Percentiles rank a stretch among this genome's conserved stretches.
phyloP scores from a whole-genome alignment of 2,329 filamentous ascomycete genomes.

The Plectosphaerella sp. region DNA sequence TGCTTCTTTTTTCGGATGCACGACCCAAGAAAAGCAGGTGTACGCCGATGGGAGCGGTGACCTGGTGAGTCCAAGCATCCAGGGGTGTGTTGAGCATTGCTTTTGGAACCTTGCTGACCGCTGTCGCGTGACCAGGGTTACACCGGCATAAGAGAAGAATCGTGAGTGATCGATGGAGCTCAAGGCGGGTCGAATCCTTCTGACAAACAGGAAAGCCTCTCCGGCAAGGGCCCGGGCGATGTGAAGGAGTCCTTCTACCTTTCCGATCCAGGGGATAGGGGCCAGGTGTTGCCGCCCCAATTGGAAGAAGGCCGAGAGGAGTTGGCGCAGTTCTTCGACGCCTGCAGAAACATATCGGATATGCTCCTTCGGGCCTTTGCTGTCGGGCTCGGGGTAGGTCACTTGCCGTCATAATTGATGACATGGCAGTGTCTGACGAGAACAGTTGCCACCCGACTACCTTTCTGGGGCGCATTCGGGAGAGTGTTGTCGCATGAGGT shows the following conservation, averaged over 20 bases:
- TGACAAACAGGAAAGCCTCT: constrained; percentile 2
- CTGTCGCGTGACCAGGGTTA: constrained; percentile 8
- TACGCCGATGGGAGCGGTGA: constrained; percentile 10
- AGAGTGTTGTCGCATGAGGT: constrained; percentile 27
- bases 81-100: background rate
- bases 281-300: constrained; percentile 6
- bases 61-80: constrained; percentile 4
- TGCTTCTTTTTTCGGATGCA: constrained; percentile 6
- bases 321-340: constrained; percentile 4
- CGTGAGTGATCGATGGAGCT: constrained; percentile 2
- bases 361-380: constrained; percentile 46
- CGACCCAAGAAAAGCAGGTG: constrained; percentile 2
- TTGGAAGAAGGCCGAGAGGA: constrained; percentile 4
- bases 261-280: constrained; percentile 5
- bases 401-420: background rate
- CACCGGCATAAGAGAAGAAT: constrained; percentile 12
- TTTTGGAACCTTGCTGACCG: background rate
- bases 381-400: constrained; percentile 62
- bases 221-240: constrained; percentile 9
- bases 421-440: background rate
- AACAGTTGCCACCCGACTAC: constrained; percentile 38
- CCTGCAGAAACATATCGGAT: constrained; percentile 2
- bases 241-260: constrained; percentile 13
- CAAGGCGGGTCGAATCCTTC: background rate
- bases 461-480: constrained; percentile 47